Evolutionary conservation across 768 basidiomycete species (phyloP), one percentile per base, ranked within the genome.

Genomic region (Suillus luteus): DNA sequence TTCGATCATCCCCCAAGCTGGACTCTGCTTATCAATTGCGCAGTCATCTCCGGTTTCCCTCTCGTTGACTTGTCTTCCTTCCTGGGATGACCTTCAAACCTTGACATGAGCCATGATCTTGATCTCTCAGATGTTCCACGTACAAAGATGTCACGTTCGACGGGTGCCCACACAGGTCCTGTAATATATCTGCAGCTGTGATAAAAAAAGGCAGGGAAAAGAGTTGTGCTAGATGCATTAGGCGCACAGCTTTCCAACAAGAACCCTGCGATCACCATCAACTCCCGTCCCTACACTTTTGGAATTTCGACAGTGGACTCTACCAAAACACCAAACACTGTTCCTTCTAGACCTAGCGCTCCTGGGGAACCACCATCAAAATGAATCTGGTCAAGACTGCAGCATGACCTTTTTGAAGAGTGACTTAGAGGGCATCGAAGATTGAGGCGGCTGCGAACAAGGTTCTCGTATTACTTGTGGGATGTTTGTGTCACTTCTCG

Each of bases 401-500:
- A 59, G 10, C 64, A 54, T 40, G 41, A 60, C 24, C 2, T 1
- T 70, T 55, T 63, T 58, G 12, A 17, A 64, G 62, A 69, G 62
- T n/a, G n/a, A n/a, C n/a, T n/a, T n/a, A n/a, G n/a, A n/a, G n/a
- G 67, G 24, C 22, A 17, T 37, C 31, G 38, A 44, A n/a, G 27
- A 22, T 44, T 9, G 41, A 55, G n/a, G 12, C 38, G 33, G 12
- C 54, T 3, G 22, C 3, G 19, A 51, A 17, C 9, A 35, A 33
- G 46, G 44, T 37, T 61, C 12, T 33, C 51, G 43, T 17, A 33
- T 27, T 24, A n/a, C 40, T 59, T 5, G 43, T 64, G 59, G 62
- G 57, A 17, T 24, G 37, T 62, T 24, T 63, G 51, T 63, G 62
- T 65, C 69, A 61, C 61, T 38, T 49, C 49, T 64, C 65, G 64